A percentile compares a stretch with the other conserved stretches of the same genome.
Conservation (phyloP, 2,329 filamentous ascomycete species). For the Epichloe scottii region DNA sequence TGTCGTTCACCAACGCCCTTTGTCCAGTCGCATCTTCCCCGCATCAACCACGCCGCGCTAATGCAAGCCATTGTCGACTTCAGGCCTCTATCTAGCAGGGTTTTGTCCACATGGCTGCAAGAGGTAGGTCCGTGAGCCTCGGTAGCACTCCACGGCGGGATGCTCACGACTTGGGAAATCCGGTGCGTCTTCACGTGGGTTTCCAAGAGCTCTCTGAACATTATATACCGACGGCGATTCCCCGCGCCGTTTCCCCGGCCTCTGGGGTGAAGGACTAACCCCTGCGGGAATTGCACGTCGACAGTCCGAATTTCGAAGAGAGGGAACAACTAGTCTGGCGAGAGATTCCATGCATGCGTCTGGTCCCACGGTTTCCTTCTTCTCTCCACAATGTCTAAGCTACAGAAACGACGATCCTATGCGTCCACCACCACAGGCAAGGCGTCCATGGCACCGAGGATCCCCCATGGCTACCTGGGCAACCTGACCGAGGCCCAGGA, state of each 20-base stretch:
- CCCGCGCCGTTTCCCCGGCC: too few species aligned
- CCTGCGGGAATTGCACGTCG: too few species aligned
- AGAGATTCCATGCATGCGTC: too few species aligned
- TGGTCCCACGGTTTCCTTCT: too few species aligned
- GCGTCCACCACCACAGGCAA: not conserved
- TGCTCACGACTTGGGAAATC: not conserved
- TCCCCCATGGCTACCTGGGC: slow-evolving; percentile 25
- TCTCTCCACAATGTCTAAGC: not conserved
- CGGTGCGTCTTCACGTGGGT: not conserved
- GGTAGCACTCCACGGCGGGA: not conserved
- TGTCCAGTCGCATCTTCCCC: slow-evolving; percentile 2
- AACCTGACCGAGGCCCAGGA: slow-evolving; percentile 74
- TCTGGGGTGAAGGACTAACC: too few species aligned
- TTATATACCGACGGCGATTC: too few species aligned
- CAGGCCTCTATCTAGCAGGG: too few species aligned
- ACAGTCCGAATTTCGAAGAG: too few species aligned
- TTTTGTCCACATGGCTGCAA: not conserved
- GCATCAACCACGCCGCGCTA: slow-evolving; percentile 1
- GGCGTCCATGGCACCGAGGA: not conserved
- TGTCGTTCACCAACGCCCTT: not conserved
- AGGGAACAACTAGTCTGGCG: too few species aligned
- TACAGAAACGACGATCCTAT: slow-evolving; percentile 1
- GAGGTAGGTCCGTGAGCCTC: not conserved
- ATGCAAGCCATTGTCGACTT: not conserved
- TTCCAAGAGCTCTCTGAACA: too few species aligned